Percentiles rank a stretch among this genome's conserved stretches.
phyloP scores from a whole-genome alignment of 768 basidiomycete genomes.

The Tulasnella sp. region DNA sequence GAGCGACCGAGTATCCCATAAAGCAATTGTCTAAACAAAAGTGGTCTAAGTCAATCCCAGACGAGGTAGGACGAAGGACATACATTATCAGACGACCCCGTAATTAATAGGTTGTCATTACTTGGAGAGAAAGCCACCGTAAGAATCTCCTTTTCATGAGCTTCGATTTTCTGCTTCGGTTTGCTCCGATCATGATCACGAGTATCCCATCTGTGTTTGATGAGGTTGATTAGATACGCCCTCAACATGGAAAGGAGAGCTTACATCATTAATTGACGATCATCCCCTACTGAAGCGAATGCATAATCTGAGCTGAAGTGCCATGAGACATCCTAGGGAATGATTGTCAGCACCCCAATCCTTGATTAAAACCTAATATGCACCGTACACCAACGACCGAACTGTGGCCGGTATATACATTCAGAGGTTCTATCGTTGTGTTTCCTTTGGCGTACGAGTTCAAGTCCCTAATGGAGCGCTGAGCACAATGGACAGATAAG shows the following conservation, averaged over 20 bases:
- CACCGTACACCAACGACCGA: conserved; percentile 77
- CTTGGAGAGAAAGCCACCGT: conserved; percentile 83
- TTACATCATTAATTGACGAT: conserved; percentile 85
- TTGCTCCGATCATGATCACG: conserved; percentile 44
- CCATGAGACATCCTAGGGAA: conserved; percentile 86
- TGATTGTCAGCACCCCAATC: neutral
- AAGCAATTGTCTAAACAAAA: conserved; percentile 52
- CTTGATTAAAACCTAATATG: neutral
- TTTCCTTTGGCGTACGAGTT: conserved; percentile 75
- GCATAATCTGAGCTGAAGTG: conserved; percentile 66
- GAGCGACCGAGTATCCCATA: conserved; percentile 60
- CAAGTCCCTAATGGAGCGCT: conserved; percentile 55
- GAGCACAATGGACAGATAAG: conserved; percentile 5
- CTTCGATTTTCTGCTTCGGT: conserved; percentile 59
- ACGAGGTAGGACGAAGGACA: conserved; percentile 15
- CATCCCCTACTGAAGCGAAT: conserved; percentile 93
- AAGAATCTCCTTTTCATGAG: conserved; percentile 84
- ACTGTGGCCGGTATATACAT: conserved; percentile 74
- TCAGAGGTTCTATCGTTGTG: conserved; percentile 68
- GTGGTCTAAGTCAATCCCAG: neutral
- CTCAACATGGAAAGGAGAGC: conserved; percentile 23
- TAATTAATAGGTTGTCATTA: conserved; percentile 63
- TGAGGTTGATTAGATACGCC: neutral
- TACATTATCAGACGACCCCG: conserved; percentile 91
- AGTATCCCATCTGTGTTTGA: conserved; percentile 57